These are phyloP conservation scores for Pythium periplocum DNA, from an alignment of 352 stramenopile genomes.

Conservation along the genomic window DNA sequence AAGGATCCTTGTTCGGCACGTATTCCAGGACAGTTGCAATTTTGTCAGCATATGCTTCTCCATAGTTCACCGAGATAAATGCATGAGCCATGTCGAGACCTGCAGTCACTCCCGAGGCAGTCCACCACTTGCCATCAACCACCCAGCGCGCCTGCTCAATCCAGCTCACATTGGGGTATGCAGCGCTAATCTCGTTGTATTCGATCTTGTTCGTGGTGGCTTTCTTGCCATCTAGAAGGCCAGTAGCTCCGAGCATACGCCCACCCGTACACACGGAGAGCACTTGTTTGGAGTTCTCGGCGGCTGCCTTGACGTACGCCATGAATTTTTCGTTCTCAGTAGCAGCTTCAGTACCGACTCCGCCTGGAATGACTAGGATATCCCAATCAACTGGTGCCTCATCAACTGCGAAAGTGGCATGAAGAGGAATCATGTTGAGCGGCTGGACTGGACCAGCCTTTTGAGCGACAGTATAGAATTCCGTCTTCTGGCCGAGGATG, in stretches of 20 bases:
- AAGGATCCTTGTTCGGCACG: constrained; percentile 25
- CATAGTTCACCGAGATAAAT: constrained; percentile 30
- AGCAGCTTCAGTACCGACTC: constrained; percentile 19
- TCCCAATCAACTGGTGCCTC: constrained; percentile 28
- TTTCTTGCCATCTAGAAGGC: constrained; percentile 32
- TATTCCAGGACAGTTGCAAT: constrained; percentile 40
- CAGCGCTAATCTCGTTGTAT: constrained; percentile 29
- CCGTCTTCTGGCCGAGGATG: constrained; percentile 28
- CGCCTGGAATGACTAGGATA: constrained; percentile 40
- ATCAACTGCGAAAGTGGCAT: constrained; percentile 24
- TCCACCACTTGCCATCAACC: constrained; percentile 50
- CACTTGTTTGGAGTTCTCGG: constrained; percentile 28
- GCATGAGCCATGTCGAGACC: constrained; percentile 61
- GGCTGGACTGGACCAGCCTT: constrained; percentile 25
- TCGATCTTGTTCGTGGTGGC: constrained; percentile 64
- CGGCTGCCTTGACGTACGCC: constrained; percentile 27
- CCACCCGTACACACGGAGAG: constrained; percentile 56
- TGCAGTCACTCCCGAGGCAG: constrained; percentile 51
- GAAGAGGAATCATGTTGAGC: constrained; percentile 33
- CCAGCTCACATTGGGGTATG: constrained; percentile 35
- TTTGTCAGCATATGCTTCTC: constrained; percentile 16
- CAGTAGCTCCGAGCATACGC: constrained; percentile 33
- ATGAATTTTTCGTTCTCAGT: constrained; percentile 25
- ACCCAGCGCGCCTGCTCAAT: constrained; percentile 55
- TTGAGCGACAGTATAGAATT: constrained; percentile 47